Evolutionary conservation across 2,329 filamentous ascomycete genomes (phyloP), one percentile per base, ranked within the genome.

Genomic region (Colletotrichum tamarilloi): DNA sequence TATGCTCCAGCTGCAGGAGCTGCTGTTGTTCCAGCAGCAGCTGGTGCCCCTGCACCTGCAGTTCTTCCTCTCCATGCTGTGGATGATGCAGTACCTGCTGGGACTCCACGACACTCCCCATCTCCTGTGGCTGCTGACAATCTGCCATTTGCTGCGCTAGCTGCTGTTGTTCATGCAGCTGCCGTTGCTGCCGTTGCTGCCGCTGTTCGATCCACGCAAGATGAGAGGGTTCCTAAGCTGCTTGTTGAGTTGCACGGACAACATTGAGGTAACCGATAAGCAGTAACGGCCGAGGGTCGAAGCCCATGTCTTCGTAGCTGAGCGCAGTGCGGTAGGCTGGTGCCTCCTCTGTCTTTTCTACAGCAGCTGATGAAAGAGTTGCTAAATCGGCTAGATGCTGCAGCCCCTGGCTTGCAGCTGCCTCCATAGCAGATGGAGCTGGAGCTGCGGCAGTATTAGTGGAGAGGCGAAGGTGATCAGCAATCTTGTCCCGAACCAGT

Each of bases 351-450:
- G 72, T 49, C 67, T 76, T 80, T 14, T 72, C 58, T 14, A 76
- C 67, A 32, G 66, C 71, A 22, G 64, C 74, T n/a, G 73, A 72
- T 42, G 75, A 74, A 11, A 72, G 67, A 49, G 87, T 87, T 7
- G 87, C 87, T 60, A 89, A 77, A 75, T 92, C 89, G 8, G 90
- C 91, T 9, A 92, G 82, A 73, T 88, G 90, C 79, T 92, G 90
- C 62, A 93, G 82, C 42, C 88, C 87, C 74, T 85, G 87, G 78
- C 85, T 90, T 66, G 82, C 86, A 60, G 84, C 82, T 26, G 81
- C 80, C 74, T 83, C 83, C 24, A 80, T 81, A 19, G 80, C 82
- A 24, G 80, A 83, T 72, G 78, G 81, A 78, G 84, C 76, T 75
- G 83, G 59, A 80, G 73, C 35, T 57, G 62, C 52, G 80, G 74